Conservation (phyloP, 1,284 basidiomycete species). For the Boletellus deceptivus region DNA sequence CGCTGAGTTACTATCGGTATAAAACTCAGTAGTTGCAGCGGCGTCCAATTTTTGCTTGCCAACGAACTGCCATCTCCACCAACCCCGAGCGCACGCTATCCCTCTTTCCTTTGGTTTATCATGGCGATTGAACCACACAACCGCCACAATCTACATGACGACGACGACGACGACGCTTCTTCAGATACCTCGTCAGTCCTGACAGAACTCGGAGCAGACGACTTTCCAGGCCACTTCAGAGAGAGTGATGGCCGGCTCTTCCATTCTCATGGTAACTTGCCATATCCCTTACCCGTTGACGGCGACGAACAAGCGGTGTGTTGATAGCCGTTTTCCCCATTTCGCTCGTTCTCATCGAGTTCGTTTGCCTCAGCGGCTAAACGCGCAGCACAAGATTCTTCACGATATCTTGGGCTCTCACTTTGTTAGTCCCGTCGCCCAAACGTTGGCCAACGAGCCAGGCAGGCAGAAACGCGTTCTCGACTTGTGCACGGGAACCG, state of each 20-base stretch:
- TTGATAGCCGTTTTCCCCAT: slow-evolving; percentile 5
- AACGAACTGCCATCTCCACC: slow-evolving; percentile 35
- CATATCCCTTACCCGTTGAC: slow-evolving; percentile 69
- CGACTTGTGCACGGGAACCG: slow-evolving; percentile 70
- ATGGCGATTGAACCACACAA: slow-evolving; percentile 32
- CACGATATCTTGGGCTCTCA: slow-evolving; percentile 47
- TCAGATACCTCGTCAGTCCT: slow-evolving; percentile 45
- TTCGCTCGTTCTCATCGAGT: neutral
- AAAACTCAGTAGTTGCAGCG: slow-evolving; percentile 40
- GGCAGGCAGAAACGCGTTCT: slow-evolving; percentile 49
- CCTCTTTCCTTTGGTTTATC: slow-evolving; percentile 8
- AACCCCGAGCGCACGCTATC: slow-evolving; percentile 17
- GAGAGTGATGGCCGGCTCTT: slow-evolving; percentile 59
- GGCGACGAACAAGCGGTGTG: slow-evolving; percentile 58
- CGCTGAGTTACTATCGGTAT: slow-evolving; percentile 40
- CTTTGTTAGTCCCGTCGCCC: slow-evolving; percentile 56
- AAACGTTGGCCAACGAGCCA: slow-evolving; percentile 43
- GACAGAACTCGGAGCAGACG: slow-evolving; percentile 42
- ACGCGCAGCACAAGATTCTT: slow-evolving; percentile 48
- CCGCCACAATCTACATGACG: slow-evolving; percentile 4
- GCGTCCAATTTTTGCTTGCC: slow-evolving; percentile 39
- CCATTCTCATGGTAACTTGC: slow-evolving; percentile 57
- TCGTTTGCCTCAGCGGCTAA: slow-evolving; percentile 44
- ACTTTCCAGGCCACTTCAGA: slow-evolving; percentile 57
- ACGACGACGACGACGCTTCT: slow-evolving; percentile 30